Percentiles rank a stretch among this genome's conserved stretches.
Conservation (phyloP, 2,329 filamentous ascomycete species). For the Daldinia sp. region DNA sequence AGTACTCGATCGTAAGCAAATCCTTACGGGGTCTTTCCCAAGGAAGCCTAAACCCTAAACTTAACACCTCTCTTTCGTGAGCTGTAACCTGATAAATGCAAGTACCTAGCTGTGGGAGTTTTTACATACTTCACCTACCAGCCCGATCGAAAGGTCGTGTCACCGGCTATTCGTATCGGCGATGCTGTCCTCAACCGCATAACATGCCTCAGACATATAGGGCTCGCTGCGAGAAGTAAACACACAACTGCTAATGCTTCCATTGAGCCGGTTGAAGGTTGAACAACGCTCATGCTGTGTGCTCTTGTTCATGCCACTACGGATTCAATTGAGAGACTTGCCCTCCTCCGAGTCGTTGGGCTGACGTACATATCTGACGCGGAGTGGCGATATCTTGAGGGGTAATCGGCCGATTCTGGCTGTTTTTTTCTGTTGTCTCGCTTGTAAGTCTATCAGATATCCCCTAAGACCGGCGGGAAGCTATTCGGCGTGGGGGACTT, state of each 20-base stretch:
- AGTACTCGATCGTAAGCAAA: slow-evolving; percentile 11
- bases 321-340: background rate
- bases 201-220: background rate
- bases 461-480: background rate
- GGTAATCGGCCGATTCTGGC: slow-evolving; percentile 2
- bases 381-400: slow-evolving; percentile 7
- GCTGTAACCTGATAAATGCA: background rate
- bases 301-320: background rate
- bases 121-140: background rate
- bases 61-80: background rate
- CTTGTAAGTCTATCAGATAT: background rate
- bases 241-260: slow-evolving; percentile 1
- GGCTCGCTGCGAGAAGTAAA: background rate
- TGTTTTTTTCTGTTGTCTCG: background rate
- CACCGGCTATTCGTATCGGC: slow-evolving; percentile 12
- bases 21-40: background rate
- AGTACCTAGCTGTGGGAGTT: background rate
- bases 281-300: background rate
- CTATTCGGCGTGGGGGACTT: slow-evolving; percentile 11
- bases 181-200: slow-evolving; percentile 13
- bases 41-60: background rate
- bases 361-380: slow-evolving; percentile 21
- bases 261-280: slow-evolving; percentile 1
- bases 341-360: background rate
- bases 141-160: slow-evolving; percentile 25